phyloP scores from a whole-genome alignment of 345 rosid genomes.

The Gossypium rotundifolium region DNA sequence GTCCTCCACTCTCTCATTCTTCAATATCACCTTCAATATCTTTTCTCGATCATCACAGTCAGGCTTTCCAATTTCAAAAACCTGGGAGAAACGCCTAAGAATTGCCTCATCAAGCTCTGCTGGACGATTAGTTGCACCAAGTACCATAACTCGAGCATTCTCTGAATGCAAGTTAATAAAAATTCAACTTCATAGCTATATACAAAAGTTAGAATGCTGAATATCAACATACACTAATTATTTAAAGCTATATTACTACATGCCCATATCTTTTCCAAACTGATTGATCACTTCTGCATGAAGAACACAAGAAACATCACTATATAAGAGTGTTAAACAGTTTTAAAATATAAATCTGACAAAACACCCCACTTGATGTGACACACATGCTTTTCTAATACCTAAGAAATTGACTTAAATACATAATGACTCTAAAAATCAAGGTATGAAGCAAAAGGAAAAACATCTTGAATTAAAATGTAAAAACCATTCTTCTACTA shows the following conservation, averaged over 20 bases:
- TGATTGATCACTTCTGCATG: not conserved
- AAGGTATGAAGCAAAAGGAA: not conserved
- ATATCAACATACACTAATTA: not conserved
- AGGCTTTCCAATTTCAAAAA: conserved; percentile 91
- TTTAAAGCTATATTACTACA: not conserved
- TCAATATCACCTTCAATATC: conserved; percentile 77
- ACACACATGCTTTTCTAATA: not conserved
- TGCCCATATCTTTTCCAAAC: not conserved
- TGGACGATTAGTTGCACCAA: conserved; percentile 95
- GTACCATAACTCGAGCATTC: conserved; percentile 91
- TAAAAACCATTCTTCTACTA: not conserved
- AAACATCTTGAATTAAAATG: not conserved
- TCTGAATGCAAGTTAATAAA: conserved; percentile 32
- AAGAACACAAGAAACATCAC: not conserved
- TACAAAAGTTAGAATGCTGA: not conserved
- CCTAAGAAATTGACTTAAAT: not conserved
- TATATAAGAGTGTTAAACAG: not conserved
- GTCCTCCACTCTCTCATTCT: conserved; percentile 66
- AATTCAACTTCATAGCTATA: not conserved
- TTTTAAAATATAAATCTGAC: not conserved
- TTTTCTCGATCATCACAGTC: conserved; percentile 61
- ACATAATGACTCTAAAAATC: not conserved
- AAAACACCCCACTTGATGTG: not conserved
- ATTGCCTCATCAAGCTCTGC: conserved; percentile 97
- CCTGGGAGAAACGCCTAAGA: conserved; percentile 84